A percentile compares a stretch with the other conserved stretches of the same genome.
phyloP scores from a whole-genome alignment of 1,284 basidiomycete genomes.

The Omphalotus olearius region DNA sequence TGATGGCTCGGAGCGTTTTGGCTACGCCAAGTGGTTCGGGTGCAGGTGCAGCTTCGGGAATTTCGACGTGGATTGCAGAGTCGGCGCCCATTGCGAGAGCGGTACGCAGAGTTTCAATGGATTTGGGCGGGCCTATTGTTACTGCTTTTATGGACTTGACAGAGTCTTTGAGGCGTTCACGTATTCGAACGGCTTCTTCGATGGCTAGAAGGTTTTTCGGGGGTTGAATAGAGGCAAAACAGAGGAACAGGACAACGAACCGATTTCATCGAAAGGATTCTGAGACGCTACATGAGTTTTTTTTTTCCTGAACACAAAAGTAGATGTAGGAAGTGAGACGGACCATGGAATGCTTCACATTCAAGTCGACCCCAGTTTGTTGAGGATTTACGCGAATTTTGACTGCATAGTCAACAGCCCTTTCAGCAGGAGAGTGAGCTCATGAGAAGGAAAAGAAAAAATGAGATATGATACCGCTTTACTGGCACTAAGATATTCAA shows the following conservation, averaged over 20 bases:
- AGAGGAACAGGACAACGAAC: conserved; percentile 41
- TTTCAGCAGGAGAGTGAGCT: conserved; percentile 22
- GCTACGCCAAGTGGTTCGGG: conserved; percentile 89
- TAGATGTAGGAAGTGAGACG: conserved; percentile 21
- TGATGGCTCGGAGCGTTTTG: conserved; percentile 76
- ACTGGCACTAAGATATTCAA: conserved; percentile 91
- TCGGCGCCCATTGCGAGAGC: conserved; percentile 99
- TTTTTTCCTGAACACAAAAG: background rate
- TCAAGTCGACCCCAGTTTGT: conserved; percentile 90
- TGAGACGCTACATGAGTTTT: conserved; percentile 26
- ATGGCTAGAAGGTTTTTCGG: conserved; percentile 58
- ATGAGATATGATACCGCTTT: conserved; percentile 62
- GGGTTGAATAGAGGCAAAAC: background rate
- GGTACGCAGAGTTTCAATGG: conserved; percentile 88
- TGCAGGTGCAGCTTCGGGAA: conserved; percentile 65
- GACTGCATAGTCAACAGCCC: conserved; percentile 81
- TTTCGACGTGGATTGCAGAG: conserved; percentile 86
- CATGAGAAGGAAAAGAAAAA: conserved; percentile 2
- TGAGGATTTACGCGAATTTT: conserved; percentile 93
- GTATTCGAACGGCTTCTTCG: conserved; percentile 93
- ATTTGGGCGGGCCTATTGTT: conserved; percentile 90
- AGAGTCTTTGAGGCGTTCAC: conserved; percentile 74
- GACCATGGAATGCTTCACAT: conserved; percentile 97
- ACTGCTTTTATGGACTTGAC: conserved; percentile 88
- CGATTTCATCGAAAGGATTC: conserved; percentile 98